phyloP scores from a whole-genome alignment of 2,329 filamentous ascomycete species.

The Grosmannia clavigera region DNA sequence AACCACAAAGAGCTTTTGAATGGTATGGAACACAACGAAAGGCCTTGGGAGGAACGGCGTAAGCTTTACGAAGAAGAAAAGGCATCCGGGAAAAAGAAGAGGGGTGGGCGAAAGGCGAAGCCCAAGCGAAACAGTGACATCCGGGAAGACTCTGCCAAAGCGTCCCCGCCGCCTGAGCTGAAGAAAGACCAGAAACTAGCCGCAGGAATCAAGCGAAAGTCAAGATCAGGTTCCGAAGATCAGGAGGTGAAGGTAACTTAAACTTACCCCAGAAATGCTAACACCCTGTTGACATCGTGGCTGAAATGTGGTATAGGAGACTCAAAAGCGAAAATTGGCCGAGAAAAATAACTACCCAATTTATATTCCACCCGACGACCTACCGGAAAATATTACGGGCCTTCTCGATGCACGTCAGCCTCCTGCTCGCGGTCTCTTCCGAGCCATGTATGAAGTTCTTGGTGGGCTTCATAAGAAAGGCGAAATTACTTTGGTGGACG shows the following conservation, averaged over 20 bases:
- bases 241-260: slow-evolving; percentile 34
- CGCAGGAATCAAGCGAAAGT: slow-evolving; percentile 38
- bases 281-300: background rate
- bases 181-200: slow-evolving; percentile 27
- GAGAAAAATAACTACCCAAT: slow-evolving; percentile 26
- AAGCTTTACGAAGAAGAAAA: slow-evolving; percentile 50
- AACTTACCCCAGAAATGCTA: background rate
- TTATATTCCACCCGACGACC: slow-evolving; percentile 39
- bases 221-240: slow-evolving; percentile 43
- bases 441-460: slow-evolving; percentile 55
- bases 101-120: slow-evolving; percentile 47
- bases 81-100: slow-evolving; percentile 44
- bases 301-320: slow-evolving; percentile 20
- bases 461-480: slow-evolving; percentile 54
- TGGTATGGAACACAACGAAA: slow-evolving; percentile 67
- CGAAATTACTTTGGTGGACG: slow-evolving; percentile 49
- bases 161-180: slow-evolving; percentile 24
- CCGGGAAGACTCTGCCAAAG: slow-evolving; percentile 31
- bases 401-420: slow-evolving; percentile 54
- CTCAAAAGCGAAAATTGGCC: slow-evolving; percentile 41
- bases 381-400: slow-evolving; percentile 37
- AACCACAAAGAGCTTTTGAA: slow-evolving; percentile 72
- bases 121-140: slow-evolving; percentile 54
- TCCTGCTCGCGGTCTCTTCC: slow-evolving; percentile 57
- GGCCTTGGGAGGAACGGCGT: slow-evolving; percentile 68